Evolutionary conservation across 2,329 filamentous ascomycete genomes (phyloP).

Genomic region (Fusarium dlaminii): DNA sequence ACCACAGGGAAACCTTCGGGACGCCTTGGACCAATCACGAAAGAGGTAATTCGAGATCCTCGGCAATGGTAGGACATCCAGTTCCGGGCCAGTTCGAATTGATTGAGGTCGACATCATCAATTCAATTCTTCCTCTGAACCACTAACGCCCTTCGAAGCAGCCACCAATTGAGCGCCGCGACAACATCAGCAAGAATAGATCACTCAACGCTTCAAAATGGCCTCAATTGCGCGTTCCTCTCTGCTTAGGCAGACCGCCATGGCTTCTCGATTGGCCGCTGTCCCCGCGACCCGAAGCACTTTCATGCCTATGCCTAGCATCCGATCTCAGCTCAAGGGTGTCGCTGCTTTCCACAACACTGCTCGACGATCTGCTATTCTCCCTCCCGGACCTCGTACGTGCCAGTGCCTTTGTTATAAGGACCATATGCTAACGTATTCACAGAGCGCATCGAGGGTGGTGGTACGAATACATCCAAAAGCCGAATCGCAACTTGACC

Average conservation of each 20-base stretch:
- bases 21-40: slow-evolving; percentile 55
- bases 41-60: slow-evolving; percentile 58
- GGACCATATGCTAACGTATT: slow-evolving; percentile 54
- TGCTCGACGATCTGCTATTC: slow-evolving; percentile 77
- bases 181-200: slow-evolving; percentile 16
- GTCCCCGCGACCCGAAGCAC: slow-evolving; percentile 51
- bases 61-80: slow-evolving; percentile 55
- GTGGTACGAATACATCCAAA: slow-evolving; percentile 62
- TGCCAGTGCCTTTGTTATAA: slow-evolving; percentile 26
- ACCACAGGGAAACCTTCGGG: slow-evolving; percentile 42
- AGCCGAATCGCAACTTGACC: slow-evolving; percentile 5
- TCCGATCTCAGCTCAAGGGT: slow-evolving; percentile 53
- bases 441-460: slow-evolving; percentile 78
- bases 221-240: slow-evolving; percentile 65
- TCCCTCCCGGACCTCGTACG: slow-evolving; percentile 88
- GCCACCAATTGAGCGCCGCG: slow-evolving; percentile 43
- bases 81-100: slow-evolving; percentile 33
- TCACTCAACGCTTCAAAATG: slow-evolving; percentile 53
- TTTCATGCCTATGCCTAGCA: slow-evolving; percentile 46
- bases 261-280: slow-evolving; percentile 51
- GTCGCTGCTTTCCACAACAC: slow-evolving; percentile 89
- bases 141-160: slow-evolving; percentile 32
- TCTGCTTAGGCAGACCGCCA: slow-evolving; percentile 63
- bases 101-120: slow-evolving; percentile 40
- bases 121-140: slow-evolving; percentile 10